phyloP scores from a whole-genome alignment of 371 early-diverging fungal genomes.

The Rhizopus arrhizus region DNA sequence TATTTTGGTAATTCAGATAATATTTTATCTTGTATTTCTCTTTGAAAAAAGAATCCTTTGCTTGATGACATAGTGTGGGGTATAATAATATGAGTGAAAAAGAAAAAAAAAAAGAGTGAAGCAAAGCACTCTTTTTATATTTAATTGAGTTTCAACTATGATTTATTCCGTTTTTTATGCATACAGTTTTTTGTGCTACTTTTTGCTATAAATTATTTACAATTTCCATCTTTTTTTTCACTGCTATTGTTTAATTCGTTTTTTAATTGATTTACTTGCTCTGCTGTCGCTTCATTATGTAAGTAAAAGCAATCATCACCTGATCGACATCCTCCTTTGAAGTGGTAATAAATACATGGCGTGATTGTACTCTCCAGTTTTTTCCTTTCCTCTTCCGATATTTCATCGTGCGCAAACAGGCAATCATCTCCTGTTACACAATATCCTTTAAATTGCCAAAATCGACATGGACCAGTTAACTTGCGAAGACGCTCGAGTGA shows the following conservation, averaged over 20 bases:
- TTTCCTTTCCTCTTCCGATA: slow-evolving; percentile 6
- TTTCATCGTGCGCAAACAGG: slow-evolving; percentile 29
- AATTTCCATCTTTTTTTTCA: no score
- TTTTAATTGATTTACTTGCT: slow-evolving; percentile 5
- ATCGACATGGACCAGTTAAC: slow-evolving; percentile 40
- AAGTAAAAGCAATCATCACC: slow-evolving; percentile 32
- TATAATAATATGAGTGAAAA: neutral
- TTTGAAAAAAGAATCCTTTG: neutral
- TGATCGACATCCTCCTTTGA: slow-evolving; percentile 13
- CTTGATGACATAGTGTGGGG: neutral
- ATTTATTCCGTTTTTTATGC: no score
- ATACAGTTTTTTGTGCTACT: no score
- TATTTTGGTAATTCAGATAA: neutral
- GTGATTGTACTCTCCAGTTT: slow-evolving; percentile 16
- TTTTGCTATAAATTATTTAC: no score
- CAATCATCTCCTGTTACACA: slow-evolving; percentile 39
- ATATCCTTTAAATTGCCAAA: slow-evolving; percentile 43
- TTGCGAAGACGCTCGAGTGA: slow-evolving; percentile 13
- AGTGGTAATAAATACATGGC: slow-evolving; percentile 25
- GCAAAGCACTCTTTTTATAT: neutral
- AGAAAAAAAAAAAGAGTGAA: neutral
- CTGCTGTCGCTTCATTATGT: slow-evolving; percentile 17
- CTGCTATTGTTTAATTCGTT: neutral
- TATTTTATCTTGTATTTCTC: neutral
- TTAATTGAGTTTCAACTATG: no score